These are phyloP conservation scores for Graphium sp. DNA, from an alignment of 2,329 filamentous ascomycete species.

Conservation along the genomic window DNA sequence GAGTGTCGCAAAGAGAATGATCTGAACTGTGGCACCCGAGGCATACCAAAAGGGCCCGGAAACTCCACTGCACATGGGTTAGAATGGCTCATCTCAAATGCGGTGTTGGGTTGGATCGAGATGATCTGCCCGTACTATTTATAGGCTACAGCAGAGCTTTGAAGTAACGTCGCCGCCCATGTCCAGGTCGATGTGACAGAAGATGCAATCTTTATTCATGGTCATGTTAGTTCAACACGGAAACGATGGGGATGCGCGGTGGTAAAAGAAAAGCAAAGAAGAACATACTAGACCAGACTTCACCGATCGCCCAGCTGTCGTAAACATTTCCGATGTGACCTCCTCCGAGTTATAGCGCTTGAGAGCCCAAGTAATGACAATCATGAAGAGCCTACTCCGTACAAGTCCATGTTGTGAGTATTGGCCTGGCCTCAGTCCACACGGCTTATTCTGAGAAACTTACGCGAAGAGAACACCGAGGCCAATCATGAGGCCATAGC, in stretches of 20 bases:
- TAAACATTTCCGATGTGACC: slow-evolving; percentile 56
- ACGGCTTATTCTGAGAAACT: neutral
- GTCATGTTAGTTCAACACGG: neutral
- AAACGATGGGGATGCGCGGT: neutral
- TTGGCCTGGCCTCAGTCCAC: no score
- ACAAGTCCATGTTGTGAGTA: no score
- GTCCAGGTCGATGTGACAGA: slow-evolving; percentile 78
- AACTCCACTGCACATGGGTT: slow-evolving; percentile 29
- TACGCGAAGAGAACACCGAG: neutral
- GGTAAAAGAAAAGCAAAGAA: neutral
- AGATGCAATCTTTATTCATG: no score
- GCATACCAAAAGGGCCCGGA: slow-evolving; percentile 34
- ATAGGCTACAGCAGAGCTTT: slow-evolving; percentile 59
- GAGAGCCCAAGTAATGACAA: neutral
- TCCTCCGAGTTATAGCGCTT: neutral
- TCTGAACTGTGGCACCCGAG: slow-evolving; percentile 55
- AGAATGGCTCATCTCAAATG: slow-evolving; percentile 36
- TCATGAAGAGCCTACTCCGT: neutral
- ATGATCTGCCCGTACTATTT: slow-evolving; percentile 23
- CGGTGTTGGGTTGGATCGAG: neutral
- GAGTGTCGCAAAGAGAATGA: slow-evolving; percentile 67
- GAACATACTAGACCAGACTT: slow-evolving; percentile 63
- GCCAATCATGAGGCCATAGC: neutral
- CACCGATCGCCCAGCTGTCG: slow-evolving; percentile 61
- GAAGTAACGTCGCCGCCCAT: slow-evolving; percentile 61